Evolutionary conservation across 2,329 filamentous ascomycete species (phyloP), one percentile per base, ranked within the genome.

Genomic region (Aspergillus clavatus): DNA sequence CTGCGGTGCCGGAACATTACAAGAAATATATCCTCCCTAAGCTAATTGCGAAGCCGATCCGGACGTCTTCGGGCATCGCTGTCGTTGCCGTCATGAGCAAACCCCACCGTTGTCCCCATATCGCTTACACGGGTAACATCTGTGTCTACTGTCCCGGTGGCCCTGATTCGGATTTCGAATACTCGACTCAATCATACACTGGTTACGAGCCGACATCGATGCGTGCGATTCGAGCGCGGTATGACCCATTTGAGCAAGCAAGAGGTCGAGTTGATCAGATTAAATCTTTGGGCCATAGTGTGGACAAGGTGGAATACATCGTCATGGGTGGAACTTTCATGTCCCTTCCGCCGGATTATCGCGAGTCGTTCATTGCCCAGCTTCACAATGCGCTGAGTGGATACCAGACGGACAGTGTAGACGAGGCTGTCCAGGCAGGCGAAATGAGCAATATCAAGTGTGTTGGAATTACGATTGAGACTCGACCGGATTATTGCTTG

Each of bases 31-130:
- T 98, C 50, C 72, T 97, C 51, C 93, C 90, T 16, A 95, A 95
- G 71, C 76, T 98, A 51, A 89, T 98, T 58, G 93, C 94, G 21
- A 98, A 98, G 71, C 93, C 93, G 1, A 97, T 98, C 48, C 80
- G 89, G 59, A 96, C 91, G 12, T 95, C 91, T 0, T 96, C 90
- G 42, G 93, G 93, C 46, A 98, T 98, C 59, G 93, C 93, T 2
- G 93, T 98, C 7, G 93, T 98, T 38, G 93, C 94, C 35, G 94
- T 98, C 56, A 98, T 98, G 93, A 97, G 93, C 79, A 98, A 98
- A 70, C 93, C 93, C 19, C 93, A 98, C 67, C 80, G 93, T 64
- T 98, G 93, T 63, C 93, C 93, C 14, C 93, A 98, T 64, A 98
- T 98, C 58, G 88, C 93, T 8, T 98, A 96, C 68, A 98, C 93